Percentiles rank a stretch among this genome's conserved stretches.
Evolutionary conservation across 768 basidiomycete species (phyloP).

Genomic region (Tulasnella sp.): DNA sequence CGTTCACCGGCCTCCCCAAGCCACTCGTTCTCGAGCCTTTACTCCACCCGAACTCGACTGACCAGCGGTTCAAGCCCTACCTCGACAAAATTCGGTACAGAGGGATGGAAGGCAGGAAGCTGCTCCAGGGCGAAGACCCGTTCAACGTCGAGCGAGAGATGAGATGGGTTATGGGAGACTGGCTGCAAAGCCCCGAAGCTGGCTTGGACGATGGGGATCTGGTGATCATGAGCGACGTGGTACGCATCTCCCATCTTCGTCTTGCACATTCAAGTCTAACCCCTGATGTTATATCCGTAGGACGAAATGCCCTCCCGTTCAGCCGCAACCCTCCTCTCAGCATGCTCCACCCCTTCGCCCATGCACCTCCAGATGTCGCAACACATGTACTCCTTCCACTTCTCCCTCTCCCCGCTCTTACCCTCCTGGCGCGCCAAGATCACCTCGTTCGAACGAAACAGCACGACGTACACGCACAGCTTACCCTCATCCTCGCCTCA

Average conservation of each 20-base stretch:
- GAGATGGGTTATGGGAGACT: constrained; percentile 2
- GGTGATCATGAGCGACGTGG: constrained; percentile 20
- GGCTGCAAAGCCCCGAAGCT: not conserved
- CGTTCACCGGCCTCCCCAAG: constrained; percentile 18
- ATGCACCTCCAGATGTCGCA: constrained; percentile 18
- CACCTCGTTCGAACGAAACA: not conserved
- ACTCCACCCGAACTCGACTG: constrained; percentile 17
- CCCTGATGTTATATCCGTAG: too few species aligned
- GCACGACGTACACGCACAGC: constrained; percentile 12
- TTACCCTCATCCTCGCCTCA: not conserved
- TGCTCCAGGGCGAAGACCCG: constrained; percentile 11
- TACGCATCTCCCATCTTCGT: too few species aligned
- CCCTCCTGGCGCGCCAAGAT: constrained; percentile 10
- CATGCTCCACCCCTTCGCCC: not conserved
- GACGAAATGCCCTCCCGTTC: constrained; percentile 18
- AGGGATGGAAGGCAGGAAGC: not conserved
- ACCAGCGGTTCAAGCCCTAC: constrained; percentile 12
- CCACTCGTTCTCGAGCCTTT: constrained; percentile 19
- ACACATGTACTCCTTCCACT: constrained; percentile 18
- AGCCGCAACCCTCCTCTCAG: constrained; percentile 2
- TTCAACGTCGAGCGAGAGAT: constrained; percentile 23
- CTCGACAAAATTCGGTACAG: constrained; percentile 22
- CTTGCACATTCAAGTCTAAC: too few species aligned
- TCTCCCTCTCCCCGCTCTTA: constrained; percentile 15
- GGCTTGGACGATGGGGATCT: constrained; percentile 18